phyloP scores from a whole-genome alignment of 257 asterid genomes.

The Solanum medicagineum region DNA sequence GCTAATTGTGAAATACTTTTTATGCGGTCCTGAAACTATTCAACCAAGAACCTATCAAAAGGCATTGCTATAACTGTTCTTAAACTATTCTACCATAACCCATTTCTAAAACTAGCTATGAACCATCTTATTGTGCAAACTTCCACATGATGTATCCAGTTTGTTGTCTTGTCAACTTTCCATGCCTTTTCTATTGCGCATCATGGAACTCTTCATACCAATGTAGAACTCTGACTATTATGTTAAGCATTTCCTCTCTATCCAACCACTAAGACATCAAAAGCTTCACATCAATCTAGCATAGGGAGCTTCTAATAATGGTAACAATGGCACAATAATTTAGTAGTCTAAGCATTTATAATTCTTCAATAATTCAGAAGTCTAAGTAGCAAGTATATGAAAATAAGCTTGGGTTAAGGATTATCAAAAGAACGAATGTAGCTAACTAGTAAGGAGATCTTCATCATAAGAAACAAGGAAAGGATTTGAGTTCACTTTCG shows the following conservation, averaged over 20 bases:
- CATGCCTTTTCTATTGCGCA: background rate
- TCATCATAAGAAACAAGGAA: background rate
- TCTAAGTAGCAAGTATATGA: background rate
- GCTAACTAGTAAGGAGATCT: background rate
- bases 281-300: background rate
- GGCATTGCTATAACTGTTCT: background rate
- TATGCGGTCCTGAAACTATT: background rate
- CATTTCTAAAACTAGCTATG: background rate
- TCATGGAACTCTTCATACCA: background rate
- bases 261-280: background rate
- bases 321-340: background rate
- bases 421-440: background rate
- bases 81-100: background rate
- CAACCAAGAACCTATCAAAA: background rate
- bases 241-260: background rate
- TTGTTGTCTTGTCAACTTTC: background rate
- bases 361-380: background rate
- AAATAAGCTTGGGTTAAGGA: background rate
- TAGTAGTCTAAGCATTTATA: background rate
- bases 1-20: background rate
- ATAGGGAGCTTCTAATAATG: background rate
- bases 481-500: conserved; percentile 39
- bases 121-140: background rate
- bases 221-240: background rate
- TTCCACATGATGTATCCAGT: background rate